Evolutionary conservation across 1,139 yeast genomes (phyloP), one percentile per base, ranked within the genome.

Genomic region (Arxiozyma telluris): DNA sequence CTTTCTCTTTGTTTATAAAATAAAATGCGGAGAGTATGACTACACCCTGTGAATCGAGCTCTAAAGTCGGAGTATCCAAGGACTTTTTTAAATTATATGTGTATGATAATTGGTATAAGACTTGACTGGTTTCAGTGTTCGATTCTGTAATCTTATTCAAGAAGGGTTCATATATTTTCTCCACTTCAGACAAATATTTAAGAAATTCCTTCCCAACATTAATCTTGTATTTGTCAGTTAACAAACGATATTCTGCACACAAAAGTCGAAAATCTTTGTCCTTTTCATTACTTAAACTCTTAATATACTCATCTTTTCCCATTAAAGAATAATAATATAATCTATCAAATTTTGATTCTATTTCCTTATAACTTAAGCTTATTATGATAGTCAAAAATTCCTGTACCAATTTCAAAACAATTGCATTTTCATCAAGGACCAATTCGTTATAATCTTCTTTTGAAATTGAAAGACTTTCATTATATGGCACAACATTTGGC

Each of bases 371-470:
- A n/a, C 74, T 60, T 22, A 76, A 59, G 30, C 75, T 77, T 17
- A 80, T 67, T 1, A 77, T 63, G 62, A 80, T 78, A 0, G 81
- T 73, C 20, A 76, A 54, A 51, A 73, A 73, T 48, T 75, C 70
- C 55, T 71, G 73, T 43, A 80, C 62, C 34, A 80, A 59, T 49
- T 68, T 68, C 2, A 41, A 34, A 17, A 53, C 54, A 12, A 58
- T 25, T 4, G 68, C 69, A 9, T 68, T 63, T 22, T 70, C 67
- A 44, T 68, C 68, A 5, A 70, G 47, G 9, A 44, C 44, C n/a
- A 62, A 52, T 23, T 57, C 57, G 39, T 70, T 67, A 1, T 66
- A 64, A 43, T 79, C 70, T 39, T 79, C 80, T 41, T 71, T 73
- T 1, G 51, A 44, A 15, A 49, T 20, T 12, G 70, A 44, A 71